These are phyloP conservation scores for Annona squamosa DNA, from an alignment of 164 flowering plant species.

Conservation along the genomic window DNA sequence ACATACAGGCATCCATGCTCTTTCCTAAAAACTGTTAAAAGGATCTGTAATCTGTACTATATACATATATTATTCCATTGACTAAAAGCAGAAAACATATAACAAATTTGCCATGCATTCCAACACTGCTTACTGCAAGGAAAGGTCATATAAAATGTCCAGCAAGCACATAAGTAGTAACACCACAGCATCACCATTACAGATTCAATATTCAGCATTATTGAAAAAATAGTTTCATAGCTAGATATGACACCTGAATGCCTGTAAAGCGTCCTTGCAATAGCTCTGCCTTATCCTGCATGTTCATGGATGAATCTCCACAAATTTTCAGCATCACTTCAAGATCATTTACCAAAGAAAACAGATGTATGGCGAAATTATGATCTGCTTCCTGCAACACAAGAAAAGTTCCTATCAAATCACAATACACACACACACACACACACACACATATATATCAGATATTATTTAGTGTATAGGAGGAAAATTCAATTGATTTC, in stretches of 20 bases:
- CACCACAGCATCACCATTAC: background rate
- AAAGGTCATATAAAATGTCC: background rate
- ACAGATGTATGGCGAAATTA: constrained; percentile 38
- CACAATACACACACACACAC: constrained; percentile 2
- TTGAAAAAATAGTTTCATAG: background rate
- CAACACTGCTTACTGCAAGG: too few relatives aligned
- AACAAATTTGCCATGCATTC: background rate
- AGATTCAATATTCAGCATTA: background rate
- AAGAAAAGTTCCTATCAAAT: constrained; percentile 4
- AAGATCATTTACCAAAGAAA: constrained; percentile 40
- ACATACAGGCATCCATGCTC: too few relatives aligned
- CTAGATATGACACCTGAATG: constrained; percentile 44
- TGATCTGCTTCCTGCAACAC: constrained; percentile 61
- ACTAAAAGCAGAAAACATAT: background rate
- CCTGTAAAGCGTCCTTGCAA: constrained; percentile 64
- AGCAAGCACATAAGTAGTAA: background rate
- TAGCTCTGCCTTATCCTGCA: constrained; percentile 45
- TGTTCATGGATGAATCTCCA: constrained; percentile 31
- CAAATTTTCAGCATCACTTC: constrained; percentile 45
- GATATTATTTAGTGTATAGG: too few relatives aligned
- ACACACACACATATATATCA: too few relatives aligned
- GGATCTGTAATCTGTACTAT: too few relatives aligned
- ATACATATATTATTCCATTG: background rate
- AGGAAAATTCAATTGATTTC: too few relatives aligned
- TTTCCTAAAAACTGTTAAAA: too few relatives aligned